A percentile compares a stretch with the other conserved stretches of the same genome.
phyloP scores from a whole-genome alignment of 352 stramenopile species.

The Plasmopara halstedii region DNA sequence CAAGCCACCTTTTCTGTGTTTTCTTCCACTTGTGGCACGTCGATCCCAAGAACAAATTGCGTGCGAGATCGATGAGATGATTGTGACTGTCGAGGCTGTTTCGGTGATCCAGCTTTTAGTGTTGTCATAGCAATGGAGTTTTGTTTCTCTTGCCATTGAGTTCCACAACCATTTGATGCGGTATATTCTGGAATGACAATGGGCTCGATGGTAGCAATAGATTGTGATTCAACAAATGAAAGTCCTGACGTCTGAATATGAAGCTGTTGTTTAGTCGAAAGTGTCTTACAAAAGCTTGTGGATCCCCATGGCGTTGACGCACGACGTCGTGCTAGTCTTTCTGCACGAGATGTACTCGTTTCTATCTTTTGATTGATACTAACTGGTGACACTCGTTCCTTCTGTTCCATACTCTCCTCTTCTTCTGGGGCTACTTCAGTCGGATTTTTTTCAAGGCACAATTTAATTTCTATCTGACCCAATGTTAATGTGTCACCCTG shows the following conservation, averaged over 20 bases:
- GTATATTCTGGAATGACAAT: constrained; percentile 38
- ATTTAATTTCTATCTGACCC: constrained; percentile 44
- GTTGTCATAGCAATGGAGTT: constrained; percentile 44
- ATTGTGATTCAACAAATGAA: constrained; percentile 5
- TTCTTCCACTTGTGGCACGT: neutral
- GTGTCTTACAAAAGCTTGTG: constrained; percentile 2
- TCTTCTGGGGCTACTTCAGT: constrained; percentile 2
- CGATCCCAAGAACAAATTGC: constrained; percentile 13
- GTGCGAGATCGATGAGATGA: constrained; percentile 20
- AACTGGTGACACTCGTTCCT: constrained; percentile 2
- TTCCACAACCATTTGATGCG: constrained; percentile 40
- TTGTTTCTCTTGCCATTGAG: constrained; percentile 36
- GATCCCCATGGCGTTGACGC: constrained; percentile 11
- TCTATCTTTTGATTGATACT: constrained; percentile 9
- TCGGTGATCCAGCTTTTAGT: constrained; percentile 7
- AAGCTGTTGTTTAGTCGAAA: constrained; percentile 7
- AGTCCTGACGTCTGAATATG: constrained; percentile 27
- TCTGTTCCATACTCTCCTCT: constrained; percentile 1
- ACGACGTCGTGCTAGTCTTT: constrained; percentile 8
- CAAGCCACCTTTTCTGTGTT: constrained; percentile 2
- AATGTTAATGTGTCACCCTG: constrained; percentile 50
- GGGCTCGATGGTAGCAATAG: neutral
- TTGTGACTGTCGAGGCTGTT: constrained; percentile 5
- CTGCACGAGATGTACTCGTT: neutral
- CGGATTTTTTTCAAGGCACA: constrained; percentile 21